Conservation (phyloP, 768 basidiomycete genomes). For the Chlorophyllum brunneum region DNA sequence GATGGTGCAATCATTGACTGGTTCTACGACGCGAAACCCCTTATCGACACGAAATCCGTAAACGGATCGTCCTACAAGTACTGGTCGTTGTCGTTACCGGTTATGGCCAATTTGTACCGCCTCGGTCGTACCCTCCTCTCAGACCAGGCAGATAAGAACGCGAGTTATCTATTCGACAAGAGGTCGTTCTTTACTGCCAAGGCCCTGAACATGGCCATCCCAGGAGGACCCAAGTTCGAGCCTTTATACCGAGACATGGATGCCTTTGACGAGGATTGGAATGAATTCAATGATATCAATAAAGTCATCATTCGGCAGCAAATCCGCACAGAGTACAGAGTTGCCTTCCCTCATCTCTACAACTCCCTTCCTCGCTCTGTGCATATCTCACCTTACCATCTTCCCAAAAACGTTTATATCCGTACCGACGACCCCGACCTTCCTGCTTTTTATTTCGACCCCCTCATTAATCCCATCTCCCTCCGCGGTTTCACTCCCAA, state of each 20-base stretch:
- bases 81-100: constrained; percentile 89
- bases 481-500: constrained; percentile 82
- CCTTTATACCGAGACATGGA: constrained; percentile 97
- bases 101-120: constrained; percentile 96
- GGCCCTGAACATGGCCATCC: constrained; percentile 94
- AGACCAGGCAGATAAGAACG: constrained; percentile 87
- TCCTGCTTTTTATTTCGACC: constrained; percentile 98
- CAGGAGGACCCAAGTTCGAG: constrained; percentile 98
- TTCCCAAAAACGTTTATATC: constrained; percentile 97
- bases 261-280: constrained; percentile 97
- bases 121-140: constrained; percentile 91
- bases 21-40: constrained; percentile 98
- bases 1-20: constrained; percentile 91
- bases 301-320: constrained; percentile 99
- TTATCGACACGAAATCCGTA: constrained; percentile 84
- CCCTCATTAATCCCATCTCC: constrained; percentile 96
- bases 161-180: constrained; percentile 94
- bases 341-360: constrained; percentile 98
- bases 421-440: constrained; percentile 99
- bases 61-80: constrained; percentile 92
- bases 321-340: constrained; percentile 98
- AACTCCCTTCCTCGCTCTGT: constrained; percentile 97
- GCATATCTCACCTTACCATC: constrained; percentile 87
- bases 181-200: constrained; percentile 98
- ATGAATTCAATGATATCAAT: constrained; percentile 99